phyloP scores from a whole-genome alignment of 1,139 yeast species.

The Sugiyamaella neomexicana region DNA sequence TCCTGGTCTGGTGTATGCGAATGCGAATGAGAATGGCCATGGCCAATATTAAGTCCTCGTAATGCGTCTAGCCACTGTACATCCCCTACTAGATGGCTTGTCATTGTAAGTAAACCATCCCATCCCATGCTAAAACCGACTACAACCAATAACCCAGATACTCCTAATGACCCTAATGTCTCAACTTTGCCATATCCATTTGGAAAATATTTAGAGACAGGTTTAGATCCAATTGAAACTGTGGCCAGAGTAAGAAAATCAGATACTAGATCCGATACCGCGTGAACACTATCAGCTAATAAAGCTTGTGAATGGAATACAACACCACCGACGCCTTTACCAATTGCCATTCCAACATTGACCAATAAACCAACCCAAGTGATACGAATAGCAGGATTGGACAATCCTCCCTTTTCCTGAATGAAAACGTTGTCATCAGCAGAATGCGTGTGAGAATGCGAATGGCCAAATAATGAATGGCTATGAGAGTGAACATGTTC shows the following conservation, averaged over 20 bases:
- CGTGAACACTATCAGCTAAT: constrained; percentile 91
- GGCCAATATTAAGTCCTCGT: constrained; percentile 8
- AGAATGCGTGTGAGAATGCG: constrained; percentile 34
- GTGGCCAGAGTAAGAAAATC: constrained; percentile 88
- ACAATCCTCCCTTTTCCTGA: constrained; percentile 39
- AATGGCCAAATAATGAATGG: constrained; percentile 34
- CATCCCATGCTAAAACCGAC: constrained; percentile 94
- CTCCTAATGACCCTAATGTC: constrained; percentile 86
- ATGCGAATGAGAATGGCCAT: constrained; percentile 46
- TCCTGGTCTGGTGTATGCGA: constrained; percentile 40
- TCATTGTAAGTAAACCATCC: constrained; percentile 70
- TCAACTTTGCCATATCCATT: constrained; percentile 92
- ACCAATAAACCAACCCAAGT: constrained; percentile 89
- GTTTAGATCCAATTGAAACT: constrained; percentile 69
- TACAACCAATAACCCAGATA: constrained; percentile 72
- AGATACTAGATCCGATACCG: constrained; percentile 83
- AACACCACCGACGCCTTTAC: constrained; percentile 87
- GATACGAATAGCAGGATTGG: constrained; percentile 86
- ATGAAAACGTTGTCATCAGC: constrained; percentile 34
- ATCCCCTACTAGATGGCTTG: constrained; percentile 45
- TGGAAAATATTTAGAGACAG: constrained; percentile 70
- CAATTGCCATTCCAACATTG: constrained; percentile 79
- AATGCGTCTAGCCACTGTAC: constrained; percentile 22
- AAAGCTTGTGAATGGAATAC: constrained; percentile 93
- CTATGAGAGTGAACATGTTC: constrained; percentile 30